Evolutionary conservation across 345 rosid genomes (phyloP).

Genomic region (Eucalyptus virginea): DNA sequence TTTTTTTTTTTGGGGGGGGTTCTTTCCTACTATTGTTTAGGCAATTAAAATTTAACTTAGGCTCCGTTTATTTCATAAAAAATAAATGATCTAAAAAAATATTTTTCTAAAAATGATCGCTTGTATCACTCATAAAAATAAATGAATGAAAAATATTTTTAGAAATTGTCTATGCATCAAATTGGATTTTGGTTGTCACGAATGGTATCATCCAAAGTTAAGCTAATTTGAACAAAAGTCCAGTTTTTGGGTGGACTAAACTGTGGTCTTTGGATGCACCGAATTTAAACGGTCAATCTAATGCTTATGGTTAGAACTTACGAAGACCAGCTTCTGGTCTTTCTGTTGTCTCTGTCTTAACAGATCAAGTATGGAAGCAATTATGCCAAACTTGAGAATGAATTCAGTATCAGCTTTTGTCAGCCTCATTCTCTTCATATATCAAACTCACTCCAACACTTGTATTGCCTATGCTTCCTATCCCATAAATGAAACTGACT

Average conservation of each 20-base stretch:
- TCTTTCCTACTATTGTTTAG: not conserved
- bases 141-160: too few species aligned
- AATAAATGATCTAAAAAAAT: too few species aligned
- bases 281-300: too few species aligned
- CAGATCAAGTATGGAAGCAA: not conserved
- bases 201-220: fast-evolving
- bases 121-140: too few species aligned
- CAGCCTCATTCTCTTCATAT: not conserved
- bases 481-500: not conserved
- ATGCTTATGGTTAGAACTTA: not conserved
- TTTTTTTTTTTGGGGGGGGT: not conserved
- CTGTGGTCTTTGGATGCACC: not conserved
- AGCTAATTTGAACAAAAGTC: not conserved
- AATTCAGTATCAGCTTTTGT: not conserved
- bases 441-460: not conserved
- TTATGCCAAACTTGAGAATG: not conserved
- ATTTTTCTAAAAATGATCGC: too few species aligned
- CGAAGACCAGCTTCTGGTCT: not conserved
- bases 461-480: not conserved
- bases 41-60: not conserved
- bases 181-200: not conserved
- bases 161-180: not conserved
- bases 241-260: not conserved
- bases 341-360: too few species aligned
- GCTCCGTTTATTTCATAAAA: too few species aligned